Evolutionary conservation across 768 basidiomycete species (phyloP).

Genomic region (Chalciporus chontae): DNA sequence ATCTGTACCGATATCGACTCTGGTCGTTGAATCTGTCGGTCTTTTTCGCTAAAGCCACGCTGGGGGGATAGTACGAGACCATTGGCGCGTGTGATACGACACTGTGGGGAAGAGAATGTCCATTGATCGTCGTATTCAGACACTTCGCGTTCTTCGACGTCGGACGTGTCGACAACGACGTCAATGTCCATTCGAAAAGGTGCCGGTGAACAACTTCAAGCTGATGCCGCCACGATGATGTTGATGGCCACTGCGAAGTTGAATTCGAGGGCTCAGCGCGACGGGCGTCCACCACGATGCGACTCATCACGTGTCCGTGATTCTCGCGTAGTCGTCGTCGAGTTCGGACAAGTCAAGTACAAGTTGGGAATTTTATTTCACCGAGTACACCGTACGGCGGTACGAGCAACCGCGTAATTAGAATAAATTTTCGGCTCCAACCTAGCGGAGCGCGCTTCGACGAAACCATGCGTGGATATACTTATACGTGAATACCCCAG

Average conservation of each 20-base stretch:
- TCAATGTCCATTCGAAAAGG: slow-evolving; percentile 30
- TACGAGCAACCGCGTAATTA: no score
- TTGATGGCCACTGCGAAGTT: background rate
- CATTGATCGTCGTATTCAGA: slow-evolving; percentile 10
- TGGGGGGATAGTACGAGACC: background rate
- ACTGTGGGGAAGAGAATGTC: slow-evolving; percentile 1
- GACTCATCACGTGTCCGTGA: background rate
- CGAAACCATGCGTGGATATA: no score
- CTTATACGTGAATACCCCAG: no score
- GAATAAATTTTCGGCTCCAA: no score
- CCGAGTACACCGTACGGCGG: no score
- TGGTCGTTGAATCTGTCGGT: background rate
- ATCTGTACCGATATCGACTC: background rate
- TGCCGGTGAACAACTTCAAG: no score
- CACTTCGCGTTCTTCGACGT: slow-evolving; percentile 55
- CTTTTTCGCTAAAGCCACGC: background rate
- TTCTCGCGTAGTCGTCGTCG: no score
- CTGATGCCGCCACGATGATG: no score
- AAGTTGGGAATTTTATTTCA: no score
- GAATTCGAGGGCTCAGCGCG: background rate
- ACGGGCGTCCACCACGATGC: background rate
- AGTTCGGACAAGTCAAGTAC: no score
- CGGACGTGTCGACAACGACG: slow-evolving; percentile 61
- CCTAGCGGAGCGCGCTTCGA: no score
- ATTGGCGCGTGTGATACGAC: background rate